Conservation (phyloP, 2,329 filamentous ascomycete species). For the Apiospora arundinis region DNA sequence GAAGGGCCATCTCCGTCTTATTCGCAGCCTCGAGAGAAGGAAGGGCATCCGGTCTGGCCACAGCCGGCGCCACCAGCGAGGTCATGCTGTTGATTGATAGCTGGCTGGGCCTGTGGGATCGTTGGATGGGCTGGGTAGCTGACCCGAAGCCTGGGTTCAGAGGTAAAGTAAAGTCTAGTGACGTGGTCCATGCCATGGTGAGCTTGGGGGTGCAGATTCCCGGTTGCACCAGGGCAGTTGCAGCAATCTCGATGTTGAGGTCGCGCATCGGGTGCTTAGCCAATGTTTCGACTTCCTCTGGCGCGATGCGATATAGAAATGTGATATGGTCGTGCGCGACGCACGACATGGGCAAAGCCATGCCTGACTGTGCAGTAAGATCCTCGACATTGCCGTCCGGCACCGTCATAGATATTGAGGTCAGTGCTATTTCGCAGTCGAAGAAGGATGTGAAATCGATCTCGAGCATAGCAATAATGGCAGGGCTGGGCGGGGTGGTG, state of each 20-base stretch:
- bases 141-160: constrained; percentile 68
- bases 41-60: constrained; percentile 64
- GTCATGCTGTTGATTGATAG: constrained; percentile 65
- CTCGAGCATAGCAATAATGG: constrained; percentile 74
- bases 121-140: constrained; percentile 64
- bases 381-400: constrained; percentile 64
- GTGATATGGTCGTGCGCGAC: constrained; percentile 78
- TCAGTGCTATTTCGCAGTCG: constrained; percentile 68
- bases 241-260: constrained; percentile 66
- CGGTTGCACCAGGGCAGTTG: constrained; percentile 62
- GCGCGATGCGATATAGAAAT: constrained; percentile 72
- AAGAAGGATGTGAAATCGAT: constrained; percentile 76
- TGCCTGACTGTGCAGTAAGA: constrained; percentile 57
- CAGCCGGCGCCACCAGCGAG: constrained; percentile 63
- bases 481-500: constrained; percentile 61
- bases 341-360: constrained; percentile 64
- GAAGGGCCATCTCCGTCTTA: constrained; percentile 53
- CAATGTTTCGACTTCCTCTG: constrained; percentile 52
- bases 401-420: constrained; percentile 63
- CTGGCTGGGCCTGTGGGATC: constrained; percentile 67
- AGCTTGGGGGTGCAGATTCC: constrained; percentile 66
- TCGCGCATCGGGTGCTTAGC: constrained; percentile 56
- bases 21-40: constrained; percentile 62
- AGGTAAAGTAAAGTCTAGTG: constrained; percentile 71
- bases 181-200: constrained; percentile 71